phyloP scores from a whole-genome alignment of 2,329 filamentous ascomycete genomes.

The Gremmenia infestans region DNA sequence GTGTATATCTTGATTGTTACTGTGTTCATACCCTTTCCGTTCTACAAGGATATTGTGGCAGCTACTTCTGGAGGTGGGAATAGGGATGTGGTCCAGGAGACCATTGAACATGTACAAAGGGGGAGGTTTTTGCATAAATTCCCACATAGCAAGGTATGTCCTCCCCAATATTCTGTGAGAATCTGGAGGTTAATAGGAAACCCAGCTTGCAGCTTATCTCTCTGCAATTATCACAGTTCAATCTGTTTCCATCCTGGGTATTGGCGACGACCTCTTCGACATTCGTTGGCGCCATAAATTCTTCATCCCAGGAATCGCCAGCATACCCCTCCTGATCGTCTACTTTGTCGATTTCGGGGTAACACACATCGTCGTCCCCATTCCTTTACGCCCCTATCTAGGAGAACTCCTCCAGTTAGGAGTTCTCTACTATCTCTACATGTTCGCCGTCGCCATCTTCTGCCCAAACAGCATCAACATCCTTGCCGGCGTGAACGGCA shows the following conservation, averaged over 20 bases:
- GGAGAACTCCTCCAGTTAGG: slow-evolving; percentile 77
- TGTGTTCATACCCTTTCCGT: slow-evolving; percentile 90
- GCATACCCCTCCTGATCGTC: slow-evolving; percentile 88
- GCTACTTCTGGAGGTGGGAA: slow-evolving; percentile 93
- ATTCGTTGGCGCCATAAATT: slow-evolving; percentile 99
- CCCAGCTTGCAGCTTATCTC: slow-evolving; percentile 84
- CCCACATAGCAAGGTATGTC: slow-evolving; percentile 79
- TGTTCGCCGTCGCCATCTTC: slow-evolving; percentile 95
- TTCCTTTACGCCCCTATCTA: slow-evolving; percentile 77
- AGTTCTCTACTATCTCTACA: slow-evolving; percentile 87
- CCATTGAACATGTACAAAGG: slow-evolving; percentile 47
- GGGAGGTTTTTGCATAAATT: slow-evolving; percentile 87
- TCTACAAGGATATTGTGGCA: slow-evolving; percentile 96
- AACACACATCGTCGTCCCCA: slow-evolving; percentile 87
- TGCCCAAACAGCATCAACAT: slow-evolving; percentile 99
- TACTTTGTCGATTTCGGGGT: slow-evolving; percentile 99
- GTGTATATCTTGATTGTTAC: slow-evolving; percentile 89
- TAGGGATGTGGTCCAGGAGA: slow-evolving; percentile 68
- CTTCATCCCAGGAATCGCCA: slow-evolving; percentile 90
- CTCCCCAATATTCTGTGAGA: background rate
- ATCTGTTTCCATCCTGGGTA: slow-evolving; percentile 82
- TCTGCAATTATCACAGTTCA: slow-evolving; percentile 92
- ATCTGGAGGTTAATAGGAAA: background rate
- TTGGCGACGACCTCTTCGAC: slow-evolving; percentile 95
- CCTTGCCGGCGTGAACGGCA: slow-evolving; percentile 97